These are phyloP conservation scores for Blastomyces emzantsi DNA, from an alignment of 2,329 filamentous ascomycete species.

Conservation along the genomic window DNA sequence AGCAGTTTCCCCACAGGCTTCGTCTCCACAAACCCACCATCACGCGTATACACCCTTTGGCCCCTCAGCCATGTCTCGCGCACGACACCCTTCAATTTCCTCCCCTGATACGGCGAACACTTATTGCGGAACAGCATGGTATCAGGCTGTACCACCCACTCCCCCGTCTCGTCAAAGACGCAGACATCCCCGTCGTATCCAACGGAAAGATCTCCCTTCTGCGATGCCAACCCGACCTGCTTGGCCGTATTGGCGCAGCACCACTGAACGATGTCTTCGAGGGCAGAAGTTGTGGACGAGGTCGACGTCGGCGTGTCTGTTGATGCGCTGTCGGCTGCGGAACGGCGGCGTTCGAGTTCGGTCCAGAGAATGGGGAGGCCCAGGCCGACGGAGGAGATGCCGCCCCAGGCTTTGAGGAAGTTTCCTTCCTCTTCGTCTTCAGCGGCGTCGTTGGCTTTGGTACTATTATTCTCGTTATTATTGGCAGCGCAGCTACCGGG, in stretches of 20 bases:
- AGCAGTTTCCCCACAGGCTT: conserved; percentile 32
- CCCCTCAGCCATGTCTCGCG: conserved; percentile 80
- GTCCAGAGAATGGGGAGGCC: conserved; percentile 88
- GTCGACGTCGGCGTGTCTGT: conserved; percentile 20
- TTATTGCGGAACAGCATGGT: conserved; percentile 95
- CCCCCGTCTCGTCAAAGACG: conserved; percentile 77
- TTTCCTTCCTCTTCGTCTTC: conserved; percentile 51
- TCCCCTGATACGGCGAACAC: conserved; percentile 82
- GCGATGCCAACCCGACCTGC: conserved; percentile 74
- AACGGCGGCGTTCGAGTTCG: conserved; percentile 45
- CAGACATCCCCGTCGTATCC: conserved; percentile 88
- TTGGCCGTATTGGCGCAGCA: conserved; percentile 79
- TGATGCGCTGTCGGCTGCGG: conserved; percentile 16
- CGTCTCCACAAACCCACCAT: conserved; percentile 32
- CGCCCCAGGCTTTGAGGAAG: conserved; percentile 95
- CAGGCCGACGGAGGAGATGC: conserved; percentile 87
- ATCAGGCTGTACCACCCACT: conserved; percentile 62
- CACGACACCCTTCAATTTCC: conserved; percentile 66
- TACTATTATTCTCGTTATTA: conserved; percentile 1
- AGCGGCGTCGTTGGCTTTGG: conserved; percentile 19
- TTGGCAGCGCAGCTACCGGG: conserved; percentile 32
- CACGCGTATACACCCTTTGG: conserved; percentile 60
- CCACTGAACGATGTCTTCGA: conserved; percentile 74
- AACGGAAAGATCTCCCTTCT: conserved; percentile 69
- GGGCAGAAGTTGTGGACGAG: conserved; percentile 24